Evolutionary conservation across 129 eudicot species (phyloP), one percentile per base, ranked within the genome.

Genomic region (Mikania micrantha): DNA sequence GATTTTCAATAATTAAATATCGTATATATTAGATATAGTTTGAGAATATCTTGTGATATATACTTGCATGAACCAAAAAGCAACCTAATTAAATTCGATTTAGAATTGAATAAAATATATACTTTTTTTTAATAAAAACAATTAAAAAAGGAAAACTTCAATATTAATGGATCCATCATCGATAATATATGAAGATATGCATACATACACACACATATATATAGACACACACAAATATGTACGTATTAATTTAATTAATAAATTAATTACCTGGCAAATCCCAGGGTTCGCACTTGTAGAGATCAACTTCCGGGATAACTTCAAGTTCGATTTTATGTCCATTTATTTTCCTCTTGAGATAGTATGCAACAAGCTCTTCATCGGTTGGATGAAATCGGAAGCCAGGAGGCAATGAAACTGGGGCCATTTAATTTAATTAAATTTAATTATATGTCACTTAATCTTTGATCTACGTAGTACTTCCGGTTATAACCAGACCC

Each of bases 221-320:
- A 45, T 22, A n/a, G n/a, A n/a, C n/a, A n/a, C n/a, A 41, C 73
- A 83, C 5, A 42, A 11, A 7, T 15, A 10, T 56, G 13, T 16
- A 40, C 31, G 2, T 40, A n/a, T n/a, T n/a, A n/a, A n/a, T n/a
- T n/a, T n/a, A n/a, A n/a, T n/a, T n/a, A n/a, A n/a, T n/a, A n/a
- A n/a, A n/a, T n/a, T n/a, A n/a, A n/a, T n/a, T n/a, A 91, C 98
- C 96, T 84, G 98, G 98, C 31, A 92, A 79, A 64, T 92, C 98
- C 98, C 98, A 92, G 45, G 98, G 98, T 76, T 92, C 98, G 66
- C 94, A 91, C 79, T 91, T 88, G 86, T 91, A 91, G 50, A 91
- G 98, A 88, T 91, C 98, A 76, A 91, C 93, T 84, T 91, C 96
- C 47, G 98, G 96, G 58, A 91, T 91, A 77, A 91, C 76, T 59